Conservation (phyloP, 768 basidiomycete genomes). For the Nidula microcarpa region DNA sequence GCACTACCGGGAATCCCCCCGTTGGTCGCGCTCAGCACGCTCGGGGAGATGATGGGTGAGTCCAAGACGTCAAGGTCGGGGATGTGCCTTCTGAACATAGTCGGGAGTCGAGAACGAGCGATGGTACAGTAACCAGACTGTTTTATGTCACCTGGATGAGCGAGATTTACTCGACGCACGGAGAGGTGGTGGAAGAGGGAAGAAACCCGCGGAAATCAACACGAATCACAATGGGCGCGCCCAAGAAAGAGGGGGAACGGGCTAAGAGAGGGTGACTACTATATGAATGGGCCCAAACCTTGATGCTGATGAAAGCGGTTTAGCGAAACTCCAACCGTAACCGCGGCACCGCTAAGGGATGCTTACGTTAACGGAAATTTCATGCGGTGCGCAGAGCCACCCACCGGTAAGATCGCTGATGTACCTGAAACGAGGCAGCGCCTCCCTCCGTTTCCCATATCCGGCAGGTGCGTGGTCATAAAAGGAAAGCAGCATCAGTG, state of each 20-base stretch:
- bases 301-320: too few relatives aligned
- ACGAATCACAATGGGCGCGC: background rate
- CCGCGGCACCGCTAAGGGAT: too few relatives aligned
- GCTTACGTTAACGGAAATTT: too few relatives aligned
- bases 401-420: background rate
- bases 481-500: background rate
- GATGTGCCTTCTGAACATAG: constrained; percentile 25
- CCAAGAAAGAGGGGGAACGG: background rate
- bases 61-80: constrained; percentile 36
- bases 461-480: background rate
- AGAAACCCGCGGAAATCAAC: too few relatives aligned
- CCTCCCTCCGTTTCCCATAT: background rate
- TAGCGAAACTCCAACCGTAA: too few relatives aligned
- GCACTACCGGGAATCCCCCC: constrained; percentile 31
- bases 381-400: too few relatives aligned
- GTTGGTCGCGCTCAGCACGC: constrained; percentile 21
- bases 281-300: background rate
- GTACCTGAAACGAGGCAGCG: background rate
- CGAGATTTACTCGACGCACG: background rate
- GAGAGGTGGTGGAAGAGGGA: too few relatives aligned
- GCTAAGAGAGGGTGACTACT: background rate
- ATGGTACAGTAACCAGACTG: constrained; percentile 24
- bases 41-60: constrained; percentile 30
- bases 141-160: constrained; percentile 4
- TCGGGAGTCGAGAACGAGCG: constrained; percentile 2